These are phyloP conservation scores for Pythium rhizo-oryzae DNA, from an alignment of 352 stramenopile genomes.

Conservation along the genomic window DNA sequence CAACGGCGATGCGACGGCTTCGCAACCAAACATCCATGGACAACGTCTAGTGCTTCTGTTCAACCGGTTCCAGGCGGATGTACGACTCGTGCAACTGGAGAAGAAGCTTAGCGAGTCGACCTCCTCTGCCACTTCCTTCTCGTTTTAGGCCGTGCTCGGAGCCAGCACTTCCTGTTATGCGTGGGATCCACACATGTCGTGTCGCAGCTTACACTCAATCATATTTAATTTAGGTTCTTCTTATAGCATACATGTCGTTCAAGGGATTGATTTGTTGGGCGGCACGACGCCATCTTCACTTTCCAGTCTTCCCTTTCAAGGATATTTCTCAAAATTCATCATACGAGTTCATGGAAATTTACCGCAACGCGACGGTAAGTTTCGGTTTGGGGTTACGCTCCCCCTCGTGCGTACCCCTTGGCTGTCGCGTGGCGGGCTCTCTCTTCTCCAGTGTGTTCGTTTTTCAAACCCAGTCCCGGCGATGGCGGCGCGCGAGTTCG, in stretches of 20 bases:
- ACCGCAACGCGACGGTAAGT: background rate
- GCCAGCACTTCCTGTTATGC: background rate
- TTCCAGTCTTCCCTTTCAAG: too few species aligned
- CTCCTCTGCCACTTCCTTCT: background rate
- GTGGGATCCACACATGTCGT: background rate
- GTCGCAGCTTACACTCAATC: background rate
- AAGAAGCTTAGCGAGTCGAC: background rate
- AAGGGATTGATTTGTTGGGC: too few species aligned
- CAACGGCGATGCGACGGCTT: background rate
- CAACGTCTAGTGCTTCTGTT: slow-evolving; percentile 18
- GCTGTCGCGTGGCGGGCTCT: slow-evolving; percentile 4
- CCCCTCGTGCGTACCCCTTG: background rate
- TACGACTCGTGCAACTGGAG: slow-evolving; percentile 24
- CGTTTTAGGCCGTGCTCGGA: background rate
- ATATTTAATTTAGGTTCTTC: too few species aligned
- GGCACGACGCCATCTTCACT: too few species aligned
- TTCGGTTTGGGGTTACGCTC: background rate
- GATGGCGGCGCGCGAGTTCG: slow-evolving; percentile 71
- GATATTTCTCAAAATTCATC: too few species aligned
- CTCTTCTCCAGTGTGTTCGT: background rate
- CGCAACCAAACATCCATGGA: background rate
- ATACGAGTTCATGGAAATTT: too few species aligned
- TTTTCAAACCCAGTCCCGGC: slow-evolving; percentile 4
- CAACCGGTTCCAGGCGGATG: slow-evolving; percentile 22
- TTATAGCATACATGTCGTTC: too few species aligned